Percentiles rank a stretch among this genome's conserved stretches.
Evolutionary conservation across 1,139 yeast genomes (phyloP).

Genomic region (Zygosaccharomyces pseudobailii): DNA sequence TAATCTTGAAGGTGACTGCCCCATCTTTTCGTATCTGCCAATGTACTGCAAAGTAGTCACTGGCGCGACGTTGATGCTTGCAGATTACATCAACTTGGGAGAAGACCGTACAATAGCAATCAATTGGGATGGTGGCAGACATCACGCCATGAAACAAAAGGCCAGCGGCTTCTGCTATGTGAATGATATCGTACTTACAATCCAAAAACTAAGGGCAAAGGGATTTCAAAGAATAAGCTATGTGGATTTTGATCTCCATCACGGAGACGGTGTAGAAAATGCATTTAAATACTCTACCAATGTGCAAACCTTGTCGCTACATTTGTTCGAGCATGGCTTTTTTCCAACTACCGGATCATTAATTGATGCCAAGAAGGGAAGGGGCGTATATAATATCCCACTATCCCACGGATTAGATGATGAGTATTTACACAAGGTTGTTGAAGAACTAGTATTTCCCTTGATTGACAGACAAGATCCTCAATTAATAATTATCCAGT

Average conservation of each 20-base stretch:
- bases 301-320: slow-evolving; percentile 61
- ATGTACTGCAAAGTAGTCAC: slow-evolving; percentile 49
- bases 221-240: slow-evolving; percentile 50
- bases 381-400: slow-evolving; percentile 50
- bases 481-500: slow-evolving; percentile 55
- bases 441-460: slow-evolving; percentile 44
- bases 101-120: slow-evolving; percentile 40
- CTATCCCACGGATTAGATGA: slow-evolving; percentile 54
- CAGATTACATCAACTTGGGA: slow-evolving; percentile 32
- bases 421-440: slow-evolving; percentile 37
- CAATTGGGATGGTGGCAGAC: slow-evolving; percentile 81
- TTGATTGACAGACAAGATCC: slow-evolving; percentile 41
- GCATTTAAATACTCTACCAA: slow-evolving; percentile 56
- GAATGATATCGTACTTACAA: slow-evolving; percentile 60
- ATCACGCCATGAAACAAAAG: slow-evolving; percentile 52
- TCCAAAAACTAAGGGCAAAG: slow-evolving; percentile 43
- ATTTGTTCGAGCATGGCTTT: slow-evolving; percentile 61
- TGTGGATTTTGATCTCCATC: slow-evolving; percentile 70
- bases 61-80: slow-evolving; percentile 56
- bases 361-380: slow-evolving; percentile 37
- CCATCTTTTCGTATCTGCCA: slow-evolving; percentile 50
- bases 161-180: slow-evolving; percentile 76
- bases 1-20: slow-evolving; percentile 61
- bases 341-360: slow-evolving; percentile 66
- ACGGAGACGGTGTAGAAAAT: slow-evolving; percentile 73